Evolutionary conservation across 768 basidiomycete species (phyloP), one percentile per base, ranked within the genome.

Genomic region (Clitopilus passeckerianus): DNA sequence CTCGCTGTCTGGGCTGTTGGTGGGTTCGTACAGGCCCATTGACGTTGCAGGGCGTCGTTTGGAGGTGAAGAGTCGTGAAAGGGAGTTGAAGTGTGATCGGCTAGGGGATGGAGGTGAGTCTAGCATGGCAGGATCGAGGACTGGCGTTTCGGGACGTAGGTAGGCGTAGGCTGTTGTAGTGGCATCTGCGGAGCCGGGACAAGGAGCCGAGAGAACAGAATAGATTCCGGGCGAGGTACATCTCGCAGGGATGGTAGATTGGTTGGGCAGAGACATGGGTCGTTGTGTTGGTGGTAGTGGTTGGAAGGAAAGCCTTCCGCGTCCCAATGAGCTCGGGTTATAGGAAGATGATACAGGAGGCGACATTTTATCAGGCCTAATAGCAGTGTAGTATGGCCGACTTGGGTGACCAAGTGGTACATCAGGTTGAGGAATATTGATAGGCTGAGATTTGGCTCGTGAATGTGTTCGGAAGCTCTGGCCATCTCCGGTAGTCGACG

Each of bases 371-470:
- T 60, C 58, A 62, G 65, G 44, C 34, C 83, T 80, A 54, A 85
- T 85, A 54, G 77, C 83, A 22, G 77, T 75, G 66, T 84, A 85
- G 63, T 82, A 82, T 12, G 83, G 83, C 18, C 83, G 73, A 56
- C 69, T 77, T 10, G 83, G 82, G 61, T 80, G 80, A 1, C 83
- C 83, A 27, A 84, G 70, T 7, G 77, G 79, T 54, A 72, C 70
- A 33, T 33, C 4, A 22, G 23, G 53, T 23, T 18, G 16, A 34
- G 54, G 33, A 34, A 59, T 63, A 43, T 72, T 65, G 20, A 63
- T 59, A 41, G 67, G 66, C 33, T 71, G 68, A 4, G 69, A 71
- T 27, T 66, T 58, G 18, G 67, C 62, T 34, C 66, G 68, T 14
- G 60, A 53, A 37, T 68, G 69, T 18, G 27, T 57, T 34, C 50